Evolutionary conservation across 1,139 yeast species (phyloP), one percentile per base, ranked within the genome.

Genomic region (Ogataea hybrid): DNA sequence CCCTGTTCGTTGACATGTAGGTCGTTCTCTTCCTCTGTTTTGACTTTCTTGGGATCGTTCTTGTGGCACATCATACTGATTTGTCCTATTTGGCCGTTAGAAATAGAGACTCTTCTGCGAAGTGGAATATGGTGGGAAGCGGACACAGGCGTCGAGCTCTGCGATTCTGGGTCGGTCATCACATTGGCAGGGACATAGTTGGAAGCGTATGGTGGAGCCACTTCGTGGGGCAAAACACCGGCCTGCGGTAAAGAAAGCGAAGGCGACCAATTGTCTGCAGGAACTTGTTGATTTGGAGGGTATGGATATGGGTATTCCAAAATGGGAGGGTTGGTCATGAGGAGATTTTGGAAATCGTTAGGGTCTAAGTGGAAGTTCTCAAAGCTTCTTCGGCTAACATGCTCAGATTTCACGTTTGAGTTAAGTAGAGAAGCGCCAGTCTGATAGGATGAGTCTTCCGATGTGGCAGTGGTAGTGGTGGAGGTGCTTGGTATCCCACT

Each of bases 61-160:
- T 38, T 43, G 32, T 59, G 62, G 23, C 47, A 62, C 53, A 58
- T 53, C 53, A 59, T 51, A 29, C 59, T 54, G 29, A 79, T 75
- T 57, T 84, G 90, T 34, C 87, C 84, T 51, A 84, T 83, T 58
- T 83, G 92, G 52, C 92, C 92, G 62, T 83, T 83, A 11, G 89
- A 81, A 38, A 84, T 83, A 32, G 90, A 83, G 5, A 84, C 77
- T 53, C 90, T 68, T 57, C 89, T 70, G 44, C 83, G 67, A 25
- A 59, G 52, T 9, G 56, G 50, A 7, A 56, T 51, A n/a, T 37
- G 48, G n/a, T 41, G 40, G 20, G 34, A 25, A 6, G 21, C 22
- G 8, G 16, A 10, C 21, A 25, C 32, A 10, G 35, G 32, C 9
- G 35, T n/a, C 5, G 25, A 10, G n/a, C 12, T 12, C 14, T 25